phyloP scores from a whole-genome alignment of 2,329 filamentous ascomycete species.

The Apiospora arundinis region DNA sequence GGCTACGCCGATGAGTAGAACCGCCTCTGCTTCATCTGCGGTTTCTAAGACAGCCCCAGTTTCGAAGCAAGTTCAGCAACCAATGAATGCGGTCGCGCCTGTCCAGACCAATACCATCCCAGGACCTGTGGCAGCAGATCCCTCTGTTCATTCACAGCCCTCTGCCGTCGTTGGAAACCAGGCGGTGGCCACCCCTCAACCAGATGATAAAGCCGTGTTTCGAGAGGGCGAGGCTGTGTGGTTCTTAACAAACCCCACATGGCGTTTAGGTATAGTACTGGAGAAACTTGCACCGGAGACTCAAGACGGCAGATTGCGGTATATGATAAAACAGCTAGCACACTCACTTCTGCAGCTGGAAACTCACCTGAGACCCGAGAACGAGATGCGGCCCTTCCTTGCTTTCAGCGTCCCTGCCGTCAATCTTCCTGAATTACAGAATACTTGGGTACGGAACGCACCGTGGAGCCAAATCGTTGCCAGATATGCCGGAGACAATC shows the following conservation, averaged over 20 bases:
- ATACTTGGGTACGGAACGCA: conserved; percentile 48
- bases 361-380: conserved; percentile 46
- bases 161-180: not conserved
- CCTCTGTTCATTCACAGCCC: not conserved
- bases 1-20: conserved; percentile 24
- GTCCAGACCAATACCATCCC: not conserved
- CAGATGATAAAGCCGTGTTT: conserved; percentile 46
- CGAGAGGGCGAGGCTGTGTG: conserved; percentile 57
- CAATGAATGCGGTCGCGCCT: conserved; percentile 3
- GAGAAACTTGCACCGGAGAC: conserved; percentile 6
- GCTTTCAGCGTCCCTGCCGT: conserved; percentile 58
- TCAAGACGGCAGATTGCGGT: conserved; percentile 11
- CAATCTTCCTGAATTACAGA: conserved; percentile 42
- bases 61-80: not conserved
- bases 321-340: conserved; percentile 35
- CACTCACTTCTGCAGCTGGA: conserved; percentile 46
- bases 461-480: conserved; percentile 47
- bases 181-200: conserved; percentile 21
- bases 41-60: not conserved
- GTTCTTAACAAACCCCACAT: conserved; percentile 54
- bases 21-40: conserved; percentile 22
- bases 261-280: conserved; percentile 54
- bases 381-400: conserved; percentile 56
- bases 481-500: conserved; percentile 43
- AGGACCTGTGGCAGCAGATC: not conserved